phyloP scores from a whole-genome alignment of 768 basidiomycete genomes.

The Leccinum incarnatum region DNA sequence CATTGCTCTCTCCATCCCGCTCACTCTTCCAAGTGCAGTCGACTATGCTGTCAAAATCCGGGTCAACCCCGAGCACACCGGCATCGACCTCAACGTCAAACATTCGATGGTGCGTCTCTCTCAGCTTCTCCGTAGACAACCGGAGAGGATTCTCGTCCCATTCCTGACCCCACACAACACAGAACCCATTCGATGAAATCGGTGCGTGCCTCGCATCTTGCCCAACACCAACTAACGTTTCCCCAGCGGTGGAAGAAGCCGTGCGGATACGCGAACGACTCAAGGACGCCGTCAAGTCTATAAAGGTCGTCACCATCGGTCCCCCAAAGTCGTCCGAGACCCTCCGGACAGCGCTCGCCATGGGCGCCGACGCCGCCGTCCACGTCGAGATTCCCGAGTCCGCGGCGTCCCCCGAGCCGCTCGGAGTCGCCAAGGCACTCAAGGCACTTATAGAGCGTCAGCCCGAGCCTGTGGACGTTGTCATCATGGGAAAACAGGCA shows the following conservation, averaged over 20 bases:
- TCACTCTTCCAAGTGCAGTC: conserved; percentile 57
- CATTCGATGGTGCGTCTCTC: conserved; percentile 85
- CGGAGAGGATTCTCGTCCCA: not conserved
- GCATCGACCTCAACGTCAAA: conserved; percentile 95
- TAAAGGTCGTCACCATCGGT: conserved; percentile 93
- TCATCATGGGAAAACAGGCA: conserved; percentile 97
- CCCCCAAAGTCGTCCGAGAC: conserved; percentile 87
- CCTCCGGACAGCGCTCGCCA: conserved; percentile 93
- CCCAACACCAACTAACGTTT: not conserved
- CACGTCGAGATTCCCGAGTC: conserved; percentile 85
- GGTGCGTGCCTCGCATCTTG: conserved; percentile 45
- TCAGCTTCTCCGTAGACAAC: not conserved
- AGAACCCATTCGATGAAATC: conserved; percentile 99
- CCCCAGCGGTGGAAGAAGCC: conserved; percentile 91
- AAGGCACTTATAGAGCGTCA: conserved; percentile 68
- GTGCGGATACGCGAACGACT: conserved; percentile 87
- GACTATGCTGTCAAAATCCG: conserved; percentile 99
- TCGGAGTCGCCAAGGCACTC: conserved; percentile 86
- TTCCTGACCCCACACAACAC: not conserved
- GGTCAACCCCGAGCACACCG: conserved; percentile 92
- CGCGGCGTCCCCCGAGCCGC: conserved; percentile 78
- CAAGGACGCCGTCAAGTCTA: conserved; percentile 75
- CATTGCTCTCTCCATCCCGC: not conserved
- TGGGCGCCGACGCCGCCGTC: conserved; percentile 93
- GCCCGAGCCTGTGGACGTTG: conserved; percentile 67